phyloP scores from a whole-genome alignment of 805 yeast species.

The Candida jianshihensis region DNA sequence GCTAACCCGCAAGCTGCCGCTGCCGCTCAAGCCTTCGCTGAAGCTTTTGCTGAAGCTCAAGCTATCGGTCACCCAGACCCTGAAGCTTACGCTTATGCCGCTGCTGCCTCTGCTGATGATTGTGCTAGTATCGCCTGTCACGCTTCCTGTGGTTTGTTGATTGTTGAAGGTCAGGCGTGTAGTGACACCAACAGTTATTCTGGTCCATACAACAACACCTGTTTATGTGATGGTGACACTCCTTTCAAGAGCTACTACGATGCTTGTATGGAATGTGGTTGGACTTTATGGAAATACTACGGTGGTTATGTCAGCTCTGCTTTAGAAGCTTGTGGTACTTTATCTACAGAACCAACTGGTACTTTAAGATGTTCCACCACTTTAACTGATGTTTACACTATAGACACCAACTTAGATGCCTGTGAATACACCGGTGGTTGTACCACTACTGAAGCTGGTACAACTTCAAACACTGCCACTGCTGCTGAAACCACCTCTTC shows the following conservation, averaged over 20 bases:
- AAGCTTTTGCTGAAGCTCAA: conserved; percentile 20
- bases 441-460: conserved; percentile 2
- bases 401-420: conserved; percentile 4
- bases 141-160: conserved; percentile 29
- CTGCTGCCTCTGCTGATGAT: conserved; percentile 26
- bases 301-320: conserved; percentile 25
- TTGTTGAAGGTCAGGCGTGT: conserved; percentile 25
- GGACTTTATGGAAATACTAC: conserved; percentile 34
- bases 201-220: conserved; percentile 25
- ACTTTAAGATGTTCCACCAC: conserved; percentile 24
- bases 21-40: conserved; percentile 21
- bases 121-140: conserved; percentile 28
- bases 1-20: conserved; percentile 19
- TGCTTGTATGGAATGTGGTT: conserved; percentile 34
- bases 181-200: conserved; percentile 16
- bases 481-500: conserved; percentile 3
- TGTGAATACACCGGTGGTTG: conserved; percentile 2
- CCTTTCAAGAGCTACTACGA: conserved; percentile 23
- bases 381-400: conserved; percentile 14
- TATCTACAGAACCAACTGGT: conserved; percentile 32
- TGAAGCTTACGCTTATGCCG: conserved; percentile 24
- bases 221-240: conserved; percentile 26
- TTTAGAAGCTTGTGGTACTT: conserved; percentile 24
- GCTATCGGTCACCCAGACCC: conserved; percentile 27
- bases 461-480: conserved; percentile 7